Conservation (phyloP, 1,284 basidiomycete species). For the Ceratobasidium sp. region DNA sequence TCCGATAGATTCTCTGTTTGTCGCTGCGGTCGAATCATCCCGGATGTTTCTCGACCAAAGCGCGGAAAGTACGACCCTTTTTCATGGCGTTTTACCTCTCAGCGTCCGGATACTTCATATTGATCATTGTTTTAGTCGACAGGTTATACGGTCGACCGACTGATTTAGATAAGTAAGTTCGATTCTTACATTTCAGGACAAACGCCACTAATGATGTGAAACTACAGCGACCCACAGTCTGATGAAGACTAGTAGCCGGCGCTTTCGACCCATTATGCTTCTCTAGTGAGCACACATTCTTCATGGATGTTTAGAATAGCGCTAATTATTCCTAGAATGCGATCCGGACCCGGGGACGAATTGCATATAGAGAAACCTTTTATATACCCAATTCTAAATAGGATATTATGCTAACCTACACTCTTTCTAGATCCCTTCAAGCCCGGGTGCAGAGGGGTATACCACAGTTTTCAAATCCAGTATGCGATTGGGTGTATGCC, state of each 20-base stretch:
- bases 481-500: not conserved
- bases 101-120: not conserved
- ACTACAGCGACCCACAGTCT: not conserved
- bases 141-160: not conserved
- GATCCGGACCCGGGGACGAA: not conserved
- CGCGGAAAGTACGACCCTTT: not conserved
- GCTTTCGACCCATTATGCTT: too few relatives aligned
- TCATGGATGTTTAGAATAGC: too few relatives aligned
- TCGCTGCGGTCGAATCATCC: not conserved
- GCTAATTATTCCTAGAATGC: not conserved
- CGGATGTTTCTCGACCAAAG: not conserved
- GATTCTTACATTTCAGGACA: too few relatives aligned
- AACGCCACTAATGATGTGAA: not conserved
- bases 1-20: not conserved
- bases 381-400: not conserved
- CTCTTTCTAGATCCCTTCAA: too few relatives aligned
- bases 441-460: constrained; percentile 2
- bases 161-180: too few relatives aligned
- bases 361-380: too few relatives aligned
- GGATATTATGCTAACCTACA: not conserved
- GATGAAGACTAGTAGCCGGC: too few relatives aligned
- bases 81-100: not conserved
- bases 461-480: constrained; percentile 13
- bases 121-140: not conserved
- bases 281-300: too few relatives aligned